A percentile compares a stretch with the other conserved stretches of the same genome.
Conservation (phyloP, 257 asterid genomes). For the Solanum habrochaites region DNA sequence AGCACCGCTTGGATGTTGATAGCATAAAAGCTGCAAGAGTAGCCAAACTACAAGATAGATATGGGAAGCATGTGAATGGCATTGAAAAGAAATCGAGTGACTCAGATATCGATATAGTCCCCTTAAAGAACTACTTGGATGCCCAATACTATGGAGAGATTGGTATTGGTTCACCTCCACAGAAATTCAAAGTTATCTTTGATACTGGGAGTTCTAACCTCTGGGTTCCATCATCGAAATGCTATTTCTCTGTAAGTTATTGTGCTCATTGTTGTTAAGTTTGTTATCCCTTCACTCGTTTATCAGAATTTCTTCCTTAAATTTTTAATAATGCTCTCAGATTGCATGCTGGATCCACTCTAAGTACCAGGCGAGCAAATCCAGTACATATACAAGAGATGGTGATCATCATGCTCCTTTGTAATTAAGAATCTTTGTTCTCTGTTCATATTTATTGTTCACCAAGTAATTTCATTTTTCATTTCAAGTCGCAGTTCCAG, state of each 20-base stretch:
- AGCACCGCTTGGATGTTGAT: slow-evolving; percentile 36
- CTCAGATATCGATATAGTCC: slow-evolving; percentile 35
- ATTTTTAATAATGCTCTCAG: slow-evolving; percentile 20
- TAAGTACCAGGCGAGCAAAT: slow-evolving; percentile 63
- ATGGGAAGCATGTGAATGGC: slow-evolving; percentile 16
- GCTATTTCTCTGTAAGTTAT: slow-evolving; percentile 82
- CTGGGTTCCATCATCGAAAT: slow-evolving; percentile 93
- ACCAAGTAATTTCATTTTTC: neutral
- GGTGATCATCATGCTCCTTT: slow-evolving; percentile 32
- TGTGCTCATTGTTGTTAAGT: neutral
- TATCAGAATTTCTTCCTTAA: neutral
- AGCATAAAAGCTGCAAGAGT: slow-evolving; percentile 43
- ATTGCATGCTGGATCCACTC: slow-evolving; percentile 81
- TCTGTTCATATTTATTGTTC: neutral
- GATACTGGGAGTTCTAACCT: slow-evolving; percentile 97
- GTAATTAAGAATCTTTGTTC: neutral
- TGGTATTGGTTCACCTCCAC: slow-evolving; percentile 84
- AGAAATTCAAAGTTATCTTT: slow-evolving; percentile 72
- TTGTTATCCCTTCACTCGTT: neutral
- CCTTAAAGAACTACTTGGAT: slow-evolving; percentile 77
- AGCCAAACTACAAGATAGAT: slow-evolving; percentile 29
- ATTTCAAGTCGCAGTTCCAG: neutral
- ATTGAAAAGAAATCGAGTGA: slow-evolving; percentile 31
- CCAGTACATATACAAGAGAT: slow-evolving; percentile 51
- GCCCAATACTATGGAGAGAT: slow-evolving; percentile 96